Conservation (phyloP, 2,329 filamentous ascomycete species). For the Ceratocystis variospora region DNA sequence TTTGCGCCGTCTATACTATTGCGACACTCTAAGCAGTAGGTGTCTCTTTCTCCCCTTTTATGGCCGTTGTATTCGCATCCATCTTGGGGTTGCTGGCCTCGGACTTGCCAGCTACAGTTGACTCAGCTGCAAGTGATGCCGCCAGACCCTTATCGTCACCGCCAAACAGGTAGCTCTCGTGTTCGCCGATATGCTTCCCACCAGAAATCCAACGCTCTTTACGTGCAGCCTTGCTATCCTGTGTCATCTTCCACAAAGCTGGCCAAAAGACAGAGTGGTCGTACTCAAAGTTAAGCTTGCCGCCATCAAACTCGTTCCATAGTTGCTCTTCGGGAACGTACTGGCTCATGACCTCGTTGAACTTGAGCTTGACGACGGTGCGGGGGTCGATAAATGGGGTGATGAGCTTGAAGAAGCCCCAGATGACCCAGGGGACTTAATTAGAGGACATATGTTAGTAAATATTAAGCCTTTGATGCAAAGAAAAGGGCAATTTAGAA, state of each 20-base stretch:
- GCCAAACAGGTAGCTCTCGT: constrained; percentile 74
- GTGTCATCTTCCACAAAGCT: constrained; percentile 58
- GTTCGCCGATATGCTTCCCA: constrained; percentile 72
- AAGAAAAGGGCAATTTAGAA: constrained; percentile 17
- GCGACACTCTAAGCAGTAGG: constrained; percentile 18
- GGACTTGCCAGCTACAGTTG: constrained; percentile 17
- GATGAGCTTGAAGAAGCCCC: constrained; percentile 91
- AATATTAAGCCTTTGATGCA: constrained; percentile 17
- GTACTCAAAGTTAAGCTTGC: constrained; percentile 79
- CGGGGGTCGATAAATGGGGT: constrained; percentile 91
- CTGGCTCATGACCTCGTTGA: constrained; percentile 79
- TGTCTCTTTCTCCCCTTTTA: neutral
- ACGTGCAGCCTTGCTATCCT: constrained; percentile 48
- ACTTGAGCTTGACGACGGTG: constrained; percentile 89
- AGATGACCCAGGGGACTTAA: constrained; percentile 76
- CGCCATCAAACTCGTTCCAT: constrained; percentile 59
- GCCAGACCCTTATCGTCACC: constrained; percentile 20
- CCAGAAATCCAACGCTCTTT: constrained; percentile 61
- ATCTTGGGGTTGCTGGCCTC: constrained; percentile 8
- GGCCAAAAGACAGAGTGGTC: constrained; percentile 86
- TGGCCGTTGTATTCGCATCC: neutral
- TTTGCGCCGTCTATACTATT: neutral
- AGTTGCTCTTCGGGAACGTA: constrained; percentile 75
- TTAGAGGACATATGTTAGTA: neutral
- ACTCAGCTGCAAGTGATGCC: constrained; percentile 14